Evolutionary conservation across 2,329 filamentous ascomycete species (phyloP).

Genomic region (Hysterium pulicare): DNA sequence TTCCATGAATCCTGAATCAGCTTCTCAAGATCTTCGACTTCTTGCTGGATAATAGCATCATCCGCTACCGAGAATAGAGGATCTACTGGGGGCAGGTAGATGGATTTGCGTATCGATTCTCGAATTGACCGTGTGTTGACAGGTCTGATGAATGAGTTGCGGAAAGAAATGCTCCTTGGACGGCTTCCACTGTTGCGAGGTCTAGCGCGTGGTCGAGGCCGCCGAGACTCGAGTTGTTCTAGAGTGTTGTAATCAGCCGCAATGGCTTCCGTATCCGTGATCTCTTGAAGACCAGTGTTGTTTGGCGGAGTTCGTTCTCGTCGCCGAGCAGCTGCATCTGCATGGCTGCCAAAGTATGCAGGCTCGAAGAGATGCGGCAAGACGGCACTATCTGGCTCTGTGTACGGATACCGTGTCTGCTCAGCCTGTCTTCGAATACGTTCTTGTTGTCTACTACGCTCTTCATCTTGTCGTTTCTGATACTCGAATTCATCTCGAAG

Average conservation of each 20-base stretch:
- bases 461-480: constrained; percentile 4
- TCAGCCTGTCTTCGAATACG: constrained; percentile 4
- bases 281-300: constrained; percentile 3
- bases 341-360: constrained; percentile 10
- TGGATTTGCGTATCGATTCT: constrained; percentile 7
- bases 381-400: not conserved
- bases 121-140: constrained; percentile 3
- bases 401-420: too few relatives aligned
- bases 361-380: constrained; percentile 5
- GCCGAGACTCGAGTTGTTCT: constrained; percentile 1
- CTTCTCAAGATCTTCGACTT: constrained; percentile 7
- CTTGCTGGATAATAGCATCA: constrained; percentile 5
- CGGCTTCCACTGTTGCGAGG: constrained; percentile 3
- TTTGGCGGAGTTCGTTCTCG: constrained; percentile 6
- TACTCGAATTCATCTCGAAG: constrained; percentile 7
- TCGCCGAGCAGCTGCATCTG: constrained; percentile 7
- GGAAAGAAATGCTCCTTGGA: constrained; percentile 5
- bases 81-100: constrained; percentile 7
- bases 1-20: constrained; percentile 9
- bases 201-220: constrained; percentile 2
- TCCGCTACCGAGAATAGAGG: constrained; percentile 7
- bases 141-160: not conserved
- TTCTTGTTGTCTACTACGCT: constrained; percentile 7
- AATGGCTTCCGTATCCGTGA: constrained; percentile 6
- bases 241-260: not conserved